Base-by-base conservation (phyloP, 441 rosid genomes). In the Gossypium trilobum region DNA sequence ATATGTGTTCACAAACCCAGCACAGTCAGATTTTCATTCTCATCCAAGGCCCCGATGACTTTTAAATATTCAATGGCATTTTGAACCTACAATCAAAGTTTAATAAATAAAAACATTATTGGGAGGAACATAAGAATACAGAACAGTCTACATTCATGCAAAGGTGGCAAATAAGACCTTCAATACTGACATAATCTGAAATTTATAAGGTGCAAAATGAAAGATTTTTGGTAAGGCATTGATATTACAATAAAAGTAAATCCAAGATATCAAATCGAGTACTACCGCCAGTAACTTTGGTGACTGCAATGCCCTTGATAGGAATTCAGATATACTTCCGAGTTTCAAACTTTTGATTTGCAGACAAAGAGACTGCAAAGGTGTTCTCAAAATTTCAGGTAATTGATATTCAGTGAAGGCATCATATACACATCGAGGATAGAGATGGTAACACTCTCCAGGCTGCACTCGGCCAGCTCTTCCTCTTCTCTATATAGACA, bases 381-480 rank as follows among this genome's bases (percentile, higher is more conserved):
- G 97, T 7, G 98, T 91, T 79, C 98, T 85, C 82, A 93, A 86
- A 69, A 93, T 91, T 84, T 93, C 98, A 67, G 98, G 97, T 76
- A 93, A 82, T 74, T 93, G 97, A 83, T 88, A 91, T 76, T 91
- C 96, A 42, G 88, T 71, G 83, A 93, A 89, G 80, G 98, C 84
- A 71, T 87, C 89, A 82, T 91, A 87, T 22, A 91, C 88, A 50
- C 88, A 91, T 85, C 85, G 87, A 54, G 98, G 97, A 84, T 88
- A 93, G 16, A 93, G 91, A 85, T 84, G 91, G 80, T 87, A 91
- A 72, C 97, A 89, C 81, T 87, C 93, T 70, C 98, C 98, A 8
- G 95, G 91, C 80, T 79, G 96, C 75, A 93, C 94, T 73, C 98
- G 92, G 51, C 98, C 97, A 50, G 97, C 96, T 83, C 98, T 85